Percentiles rank a stretch among this genome's conserved stretches.
phyloP scores from a whole-genome alignment of 1,284 basidiomycete genomes.

The Tetrapyrgos nigripes region DNA sequence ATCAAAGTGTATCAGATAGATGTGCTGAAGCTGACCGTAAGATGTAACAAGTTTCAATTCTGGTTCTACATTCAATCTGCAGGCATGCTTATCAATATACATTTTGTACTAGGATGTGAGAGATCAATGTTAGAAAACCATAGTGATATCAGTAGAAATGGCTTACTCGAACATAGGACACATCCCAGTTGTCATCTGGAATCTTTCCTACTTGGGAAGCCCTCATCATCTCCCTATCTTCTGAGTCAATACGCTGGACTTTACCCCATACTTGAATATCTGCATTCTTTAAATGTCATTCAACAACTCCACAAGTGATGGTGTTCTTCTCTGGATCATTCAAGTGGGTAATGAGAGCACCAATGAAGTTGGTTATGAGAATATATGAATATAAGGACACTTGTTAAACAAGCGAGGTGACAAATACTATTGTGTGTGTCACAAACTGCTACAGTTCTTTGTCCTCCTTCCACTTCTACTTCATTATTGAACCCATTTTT shows the following conservation, averaged over 20 bases:
- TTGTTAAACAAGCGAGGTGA: too few species aligned
- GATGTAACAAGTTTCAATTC: conserved; percentile 13
- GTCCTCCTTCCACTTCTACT: too few species aligned
- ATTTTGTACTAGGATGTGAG: conserved; percentile 22
- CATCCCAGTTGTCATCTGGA: conserved; percentile 23
- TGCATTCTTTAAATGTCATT: not conserved
- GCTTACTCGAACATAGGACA: conserved; percentile 28
- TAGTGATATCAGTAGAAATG: not conserved
- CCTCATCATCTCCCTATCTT: conserved; percentile 27
- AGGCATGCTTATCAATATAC: conserved; percentile 21
- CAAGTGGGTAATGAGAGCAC: conserved; percentile 16
- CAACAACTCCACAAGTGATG: not conserved
- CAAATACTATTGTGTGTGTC: too few species aligned
- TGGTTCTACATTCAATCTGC: not conserved
- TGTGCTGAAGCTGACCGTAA: conserved; percentile 29
- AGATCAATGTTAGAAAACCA: not conserved
- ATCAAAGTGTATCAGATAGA: conserved; percentile 18
- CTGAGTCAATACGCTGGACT: conserved; percentile 18
- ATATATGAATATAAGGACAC: too few species aligned
- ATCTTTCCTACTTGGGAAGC: not conserved
- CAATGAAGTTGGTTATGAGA: conserved; percentile 20
- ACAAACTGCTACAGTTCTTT: too few species aligned
- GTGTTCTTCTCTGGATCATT: not conserved
- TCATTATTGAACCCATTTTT: too few species aligned
- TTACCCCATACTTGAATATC: conserved; percentile 23